A percentile compares a stretch with the other conserved stretches of the same genome.
These are phyloP conservation scores for Rhodotorula babjevae DNA, from an alignment of 768 basidiomycete species.

Conservation along the genomic window DNA sequence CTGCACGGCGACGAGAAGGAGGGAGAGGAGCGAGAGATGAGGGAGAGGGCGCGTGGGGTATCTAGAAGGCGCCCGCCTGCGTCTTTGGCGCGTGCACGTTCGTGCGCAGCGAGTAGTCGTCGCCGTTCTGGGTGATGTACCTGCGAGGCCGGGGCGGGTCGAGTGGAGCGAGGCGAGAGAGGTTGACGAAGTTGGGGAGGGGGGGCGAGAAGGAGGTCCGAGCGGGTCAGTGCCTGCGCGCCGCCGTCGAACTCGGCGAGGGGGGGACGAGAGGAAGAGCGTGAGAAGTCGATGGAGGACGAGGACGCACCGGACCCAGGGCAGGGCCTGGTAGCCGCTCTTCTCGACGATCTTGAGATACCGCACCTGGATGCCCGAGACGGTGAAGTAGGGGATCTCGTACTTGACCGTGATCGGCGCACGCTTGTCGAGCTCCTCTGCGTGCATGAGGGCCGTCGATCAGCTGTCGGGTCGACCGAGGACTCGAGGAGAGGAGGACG, in stretches of 20 bases:
- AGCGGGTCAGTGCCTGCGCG: too few relatives aligned
- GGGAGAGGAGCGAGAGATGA: neutral
- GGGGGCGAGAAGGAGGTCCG: too few relatives aligned
- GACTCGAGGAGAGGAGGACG: too few relatives aligned
- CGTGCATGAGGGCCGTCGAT: too few relatives aligned
- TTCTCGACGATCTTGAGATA: constrained; percentile 99
- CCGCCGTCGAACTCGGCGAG: neutral
- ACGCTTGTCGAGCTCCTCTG: constrained; percentile 77
- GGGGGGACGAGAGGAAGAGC: too few relatives aligned
- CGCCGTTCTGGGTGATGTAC: constrained; percentile 49
- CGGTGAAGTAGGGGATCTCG: constrained; percentile 98
- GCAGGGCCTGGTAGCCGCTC: constrained; percentile 91
- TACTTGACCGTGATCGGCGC: constrained; percentile 96
- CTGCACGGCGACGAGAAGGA: neutral
- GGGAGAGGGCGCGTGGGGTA: neutral
- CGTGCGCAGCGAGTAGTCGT: constrained; percentile 42
- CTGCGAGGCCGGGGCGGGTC: neutral
- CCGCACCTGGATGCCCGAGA: constrained; percentile 68
- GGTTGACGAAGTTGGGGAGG: too few relatives aligned
- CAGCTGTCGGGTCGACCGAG: too few relatives aligned
- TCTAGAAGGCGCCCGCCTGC: neutral
- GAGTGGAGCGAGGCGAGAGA: too few relatives aligned
- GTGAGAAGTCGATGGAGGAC: neutral
- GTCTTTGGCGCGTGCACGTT: constrained; percentile 25
- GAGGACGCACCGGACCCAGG: constrained; percentile 84